Evolutionary conservation across 2,329 filamentous ascomycete genomes (phyloP), one percentile per base, ranked within the genome.

Genomic region (Colletotrichum salicis): DNA sequence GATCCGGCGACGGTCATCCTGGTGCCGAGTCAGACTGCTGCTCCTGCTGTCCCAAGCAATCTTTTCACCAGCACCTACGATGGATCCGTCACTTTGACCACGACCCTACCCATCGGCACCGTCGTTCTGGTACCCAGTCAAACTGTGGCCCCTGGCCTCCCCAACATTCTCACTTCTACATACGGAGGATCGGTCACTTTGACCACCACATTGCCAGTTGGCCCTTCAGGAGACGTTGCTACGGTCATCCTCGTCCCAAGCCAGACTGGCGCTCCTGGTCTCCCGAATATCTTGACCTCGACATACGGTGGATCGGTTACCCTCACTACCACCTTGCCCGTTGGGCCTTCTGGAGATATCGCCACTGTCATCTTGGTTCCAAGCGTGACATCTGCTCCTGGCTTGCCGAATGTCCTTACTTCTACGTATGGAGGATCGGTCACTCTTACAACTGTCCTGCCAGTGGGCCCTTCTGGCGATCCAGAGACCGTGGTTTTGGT

Each of bases 341-440:
- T 29, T 3, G 66, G 66, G 24, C 27, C 60, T 33, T 52, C 24
- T 15, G 66, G 66, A 22, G 33, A 51, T n/a, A 27, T 29, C 10
- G 31, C 29, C 1, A 69, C 60, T 3, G 54, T 69, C 29, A 31
- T 69, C 22, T 48, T 69, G 11, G 12, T 69, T 7, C 55, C 55
- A 4, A 57, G 55, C 4, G 13, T 6, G 19, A 57, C 55, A 4
- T 10, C 55, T 11, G 27, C 55, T 12, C 19, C 55, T 15, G 31
- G 19, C 11, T 19, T 57, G 19, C 55, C 55, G 10, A 37, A 58
- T 4, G 10, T 58, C 31, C 27, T 57, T 2, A 57, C 55, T 10
- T n/a, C 15, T 5, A 57, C 55, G 13, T 41, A 59, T n/a, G 33
- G 33, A 5, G 56, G 56, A 11, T 59, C 33, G 3, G 12, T 41